Conservation (phyloP, 441 rosid species). For the Gossypium laxum region DNA sequence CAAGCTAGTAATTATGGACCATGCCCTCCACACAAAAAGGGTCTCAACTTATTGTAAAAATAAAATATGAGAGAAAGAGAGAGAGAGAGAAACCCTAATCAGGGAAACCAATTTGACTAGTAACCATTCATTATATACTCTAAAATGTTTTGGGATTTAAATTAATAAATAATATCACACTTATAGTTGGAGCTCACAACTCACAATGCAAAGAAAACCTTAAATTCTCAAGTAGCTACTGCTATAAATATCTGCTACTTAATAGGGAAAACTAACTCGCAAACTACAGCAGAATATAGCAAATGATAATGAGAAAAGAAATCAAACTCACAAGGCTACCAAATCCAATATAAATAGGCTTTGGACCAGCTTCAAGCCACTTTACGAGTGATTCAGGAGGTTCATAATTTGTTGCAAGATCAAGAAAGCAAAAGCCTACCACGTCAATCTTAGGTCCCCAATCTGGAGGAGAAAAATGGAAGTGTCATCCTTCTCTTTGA, state of each 20-base stretch:
- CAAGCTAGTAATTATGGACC: not conserved
- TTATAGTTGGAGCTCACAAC: not conserved
- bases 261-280: constrained; percentile 9
- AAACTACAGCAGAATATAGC: not conserved
- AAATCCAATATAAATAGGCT: constrained; percentile 90
- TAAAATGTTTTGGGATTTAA: not conserved
- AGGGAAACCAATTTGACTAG: not conserved
- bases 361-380: constrained; percentile 84
- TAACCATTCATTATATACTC: not conserved
- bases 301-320: not conserved
- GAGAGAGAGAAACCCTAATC: not conserved
- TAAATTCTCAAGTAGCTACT: not conserved
- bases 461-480: constrained; percentile 36
- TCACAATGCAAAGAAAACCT: constrained; percentile 2
- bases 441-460: constrained; percentile 97
- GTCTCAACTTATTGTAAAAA: not conserved
- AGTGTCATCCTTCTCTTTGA: constrained; percentile 18
- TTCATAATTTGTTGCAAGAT: constrained; percentile 89
- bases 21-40: not conserved
- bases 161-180: not conserved
- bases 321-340: constrained; percentile 80
- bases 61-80: not conserved
- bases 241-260: not conserved
- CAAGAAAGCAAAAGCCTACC: constrained; percentile 96
- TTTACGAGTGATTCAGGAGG: constrained; percentile 76